A percentile compares a stretch with the other conserved stretches of the same genome.
phyloP scores from a whole-genome alignment of 169 alveolate genomes.

The Plasmodium ovale region DNA sequence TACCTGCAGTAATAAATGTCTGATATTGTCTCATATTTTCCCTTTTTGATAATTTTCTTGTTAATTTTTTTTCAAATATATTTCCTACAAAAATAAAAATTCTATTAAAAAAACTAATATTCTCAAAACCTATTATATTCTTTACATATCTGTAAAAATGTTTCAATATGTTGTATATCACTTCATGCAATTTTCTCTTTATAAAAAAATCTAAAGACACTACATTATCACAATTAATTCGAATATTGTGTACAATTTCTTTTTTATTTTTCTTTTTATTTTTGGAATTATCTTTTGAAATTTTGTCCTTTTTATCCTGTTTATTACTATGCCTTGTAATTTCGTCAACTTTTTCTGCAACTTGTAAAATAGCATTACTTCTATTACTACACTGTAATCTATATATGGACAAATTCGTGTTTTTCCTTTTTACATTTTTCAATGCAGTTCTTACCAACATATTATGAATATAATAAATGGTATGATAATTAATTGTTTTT shows the following conservation, averaged over 20 bases:
- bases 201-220: slow-evolving; percentile 14
- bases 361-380: neutral
- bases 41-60: slow-evolving; percentile 8
- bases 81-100: slow-evolving; percentile 41
- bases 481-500: slow-evolving; percentile 16
- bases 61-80: neutral
- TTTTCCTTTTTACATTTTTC: neutral
- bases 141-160: slow-evolving; percentile 54
- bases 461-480: slow-evolving; percentile 41
- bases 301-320: neutral
- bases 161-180: slow-evolving; percentile 10
- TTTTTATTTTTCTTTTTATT: slow-evolving; percentile 6
- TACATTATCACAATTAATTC: slow-evolving; percentile 5
- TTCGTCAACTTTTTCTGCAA: neutral
- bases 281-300: neutral
- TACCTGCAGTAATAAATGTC: slow-evolving; percentile 40
- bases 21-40: slow-evolving; percentile 29
- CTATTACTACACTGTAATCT: slow-evolving; percentile 2
- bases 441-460: neutral
- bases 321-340: neutral
- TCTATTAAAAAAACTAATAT: slow-evolving; percentile 57
- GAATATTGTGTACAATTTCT: neutral
- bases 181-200: slow-evolving; percentile 8
- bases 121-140: slow-evolving; percentile 52
- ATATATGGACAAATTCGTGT: slow-evolving; percentile 12